A percentile compares a stretch with the other conserved stretches of the same genome.
These are phyloP conservation scores for Sarcodon sp. DNA, from an alignment of 768 basidiomycete species.

Conservation along the genomic window DNA sequence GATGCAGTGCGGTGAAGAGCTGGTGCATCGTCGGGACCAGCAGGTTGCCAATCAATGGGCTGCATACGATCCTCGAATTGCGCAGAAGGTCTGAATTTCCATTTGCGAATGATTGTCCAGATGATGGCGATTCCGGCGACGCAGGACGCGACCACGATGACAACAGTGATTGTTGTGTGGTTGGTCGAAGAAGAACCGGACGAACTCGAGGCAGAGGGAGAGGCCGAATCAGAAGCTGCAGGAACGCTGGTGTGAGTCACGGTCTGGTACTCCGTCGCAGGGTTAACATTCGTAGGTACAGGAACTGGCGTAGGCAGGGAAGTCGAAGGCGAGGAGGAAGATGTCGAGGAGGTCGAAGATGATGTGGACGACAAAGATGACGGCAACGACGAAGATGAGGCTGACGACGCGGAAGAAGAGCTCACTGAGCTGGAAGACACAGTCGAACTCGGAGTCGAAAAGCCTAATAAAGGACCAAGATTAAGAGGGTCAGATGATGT, in stretches of 20 bases:
- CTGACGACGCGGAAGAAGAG: slow-evolving; percentile 5
- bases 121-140: slow-evolving; percentile 58
- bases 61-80: slow-evolving; percentile 76
- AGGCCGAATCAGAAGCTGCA: slow-evolving; percentile 15
- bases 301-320: slow-evolving; percentile 3
- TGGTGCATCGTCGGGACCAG: slow-evolving; percentile 31
- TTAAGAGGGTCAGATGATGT: slow-evolving; percentile 2
- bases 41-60: slow-evolving; percentile 84
- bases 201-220: slow-evolving; percentile 10
- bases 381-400: neutral
- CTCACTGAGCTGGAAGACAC: slow-evolving; percentile 2
- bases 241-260: slow-evolving; percentile 1
- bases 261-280: slow-evolving; percentile 4
- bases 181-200: slow-evolving; percentile 13
- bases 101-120: slow-evolving; percentile 89
- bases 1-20: slow-evolving; percentile 43
- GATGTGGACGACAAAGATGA: slow-evolving; percentile 3
- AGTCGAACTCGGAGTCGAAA: slow-evolving; percentile 1
- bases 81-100: slow-evolving; percentile 75
- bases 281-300: slow-evolving; percentile 4
- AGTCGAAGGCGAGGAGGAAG: neutral
- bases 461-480: slow-evolving; percentile 2
- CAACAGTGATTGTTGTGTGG: slow-evolving; percentile 35
- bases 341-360: neutral
- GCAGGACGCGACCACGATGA: slow-evolving; percentile 59